phyloP scores from a whole-genome alignment of 2,329 filamentous ascomycete species.

The Fonsecaea nubica region DNA sequence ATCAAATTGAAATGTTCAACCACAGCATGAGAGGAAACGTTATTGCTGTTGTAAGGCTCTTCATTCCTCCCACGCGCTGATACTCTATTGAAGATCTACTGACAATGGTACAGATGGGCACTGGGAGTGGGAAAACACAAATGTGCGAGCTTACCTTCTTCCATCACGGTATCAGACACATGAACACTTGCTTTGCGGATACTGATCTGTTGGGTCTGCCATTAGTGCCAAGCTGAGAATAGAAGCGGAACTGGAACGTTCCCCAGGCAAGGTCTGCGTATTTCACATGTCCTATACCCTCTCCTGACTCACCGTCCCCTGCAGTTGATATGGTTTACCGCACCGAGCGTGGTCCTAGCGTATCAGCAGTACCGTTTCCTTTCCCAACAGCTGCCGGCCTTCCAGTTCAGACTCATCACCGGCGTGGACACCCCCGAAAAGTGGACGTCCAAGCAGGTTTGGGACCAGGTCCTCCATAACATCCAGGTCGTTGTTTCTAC shows the following conservation, averaged over 20 bases:
- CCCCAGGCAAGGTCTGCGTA: slow-evolving; percentile 60
- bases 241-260: slow-evolving; percentile 65
- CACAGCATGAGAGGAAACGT: slow-evolving; percentile 72
- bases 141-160: slow-evolving; percentile 63
- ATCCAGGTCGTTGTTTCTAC: slow-evolving; percentile 79
- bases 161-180: neutral
- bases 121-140: slow-evolving; percentile 78
- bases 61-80: neutral
- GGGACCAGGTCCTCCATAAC: slow-evolving; percentile 70
- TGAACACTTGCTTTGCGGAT: neutral
- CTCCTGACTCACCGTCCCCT: neutral
- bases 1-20: slow-evolving; percentile 78
- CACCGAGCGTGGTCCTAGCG: slow-evolving; percentile 72
- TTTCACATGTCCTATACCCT: slow-evolving; percentile 6
- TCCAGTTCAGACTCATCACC: slow-evolving; percentile 67
- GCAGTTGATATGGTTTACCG: slow-evolving; percentile 72
- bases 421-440: slow-evolving; percentile 73
- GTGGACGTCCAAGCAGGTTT: slow-evolving; percentile 72
- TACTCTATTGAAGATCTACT: slow-evolving; percentile 35
- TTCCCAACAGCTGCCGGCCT: slow-evolving; percentile 62
- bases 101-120: slow-evolving; percentile 70
- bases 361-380: slow-evolving; percentile 70
- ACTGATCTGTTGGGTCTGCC: neutral
- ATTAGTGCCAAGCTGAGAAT: slow-evolving; percentile 72
- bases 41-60: slow-evolving; percentile 67